Conservation (phyloP, 2,329 filamentous ascomycete genomes). For the Trichophaea hybrida region DNA sequence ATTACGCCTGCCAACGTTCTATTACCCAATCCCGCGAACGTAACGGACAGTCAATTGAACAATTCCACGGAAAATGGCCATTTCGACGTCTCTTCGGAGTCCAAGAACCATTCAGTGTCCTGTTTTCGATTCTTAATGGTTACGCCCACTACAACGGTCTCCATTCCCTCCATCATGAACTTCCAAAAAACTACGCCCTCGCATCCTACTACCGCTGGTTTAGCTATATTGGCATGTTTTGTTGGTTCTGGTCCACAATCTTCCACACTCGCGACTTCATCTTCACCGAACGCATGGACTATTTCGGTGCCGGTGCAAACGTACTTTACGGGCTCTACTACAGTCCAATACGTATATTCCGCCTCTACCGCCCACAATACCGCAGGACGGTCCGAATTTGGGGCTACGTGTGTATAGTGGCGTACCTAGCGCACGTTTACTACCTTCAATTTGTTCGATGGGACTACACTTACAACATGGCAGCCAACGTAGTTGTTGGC, state of each 20-base stretch:
- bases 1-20: constrained; percentile 94
- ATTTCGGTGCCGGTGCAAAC: constrained; percentile 80
- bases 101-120: constrained; percentile 85
- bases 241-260: constrained; percentile 77
- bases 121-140: constrained; percentile 88
- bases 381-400: constrained; percentile 50
- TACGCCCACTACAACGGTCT: constrained; percentile 71
- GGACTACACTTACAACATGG: constrained; percentile 98
- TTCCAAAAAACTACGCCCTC: constrained; percentile 61
- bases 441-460: constrained; percentile 78
- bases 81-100: constrained; percentile 81
- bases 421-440: constrained; percentile 63
- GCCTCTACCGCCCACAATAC: constrained; percentile 50
- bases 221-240: constrained; percentile 63
- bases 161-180: constrained; percentile 48
- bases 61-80: constrained; percentile 98
- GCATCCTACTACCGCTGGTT: constrained; percentile 68
- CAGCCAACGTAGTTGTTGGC: constrained; percentile 74
- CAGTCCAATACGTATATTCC: constrained; percentile 64
- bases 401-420: constrained; percentile 54
- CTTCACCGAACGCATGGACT: constrained; percentile 84
- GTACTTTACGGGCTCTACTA: constrained; percentile 89
- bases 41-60: constrained; percentile 54
- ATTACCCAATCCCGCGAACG: constrained; percentile 58
- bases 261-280: constrained; percentile 85